Conservation (phyloP, 2,329 filamentous ascomycete species). For the Aureobasidium melanogenum region DNA sequence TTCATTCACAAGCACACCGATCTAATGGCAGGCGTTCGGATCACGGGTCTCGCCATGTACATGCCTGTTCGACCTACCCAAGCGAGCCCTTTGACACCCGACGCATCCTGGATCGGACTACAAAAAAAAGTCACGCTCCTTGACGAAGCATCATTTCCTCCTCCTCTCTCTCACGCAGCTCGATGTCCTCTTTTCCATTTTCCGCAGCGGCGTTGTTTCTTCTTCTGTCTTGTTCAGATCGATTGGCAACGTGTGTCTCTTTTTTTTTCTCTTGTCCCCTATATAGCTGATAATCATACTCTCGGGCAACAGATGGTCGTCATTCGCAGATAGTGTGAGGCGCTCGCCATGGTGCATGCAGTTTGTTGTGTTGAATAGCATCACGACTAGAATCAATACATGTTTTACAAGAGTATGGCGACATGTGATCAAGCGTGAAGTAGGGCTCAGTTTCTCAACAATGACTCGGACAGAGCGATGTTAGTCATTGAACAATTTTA, state of each 20-base stretch:
- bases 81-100: background rate
- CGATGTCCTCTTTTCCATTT: background rate
- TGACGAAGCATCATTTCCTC: slow-evolving; percentile 12
- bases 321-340: background rate
- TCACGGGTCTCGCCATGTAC: slow-evolving; percentile 10
- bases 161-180: background rate
- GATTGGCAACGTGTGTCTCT: background rate
- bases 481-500: too few species aligned
- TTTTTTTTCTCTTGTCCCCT: background rate
- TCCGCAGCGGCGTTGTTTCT: slow-evolving; percentile 1
- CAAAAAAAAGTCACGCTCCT: slow-evolving; percentile 14
- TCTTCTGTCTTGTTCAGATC: background rate
- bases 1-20: background rate
- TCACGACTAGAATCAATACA: background rate
- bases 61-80: slow-evolving; percentile 1
- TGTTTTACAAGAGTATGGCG: background rate
- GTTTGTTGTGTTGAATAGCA: background rate
- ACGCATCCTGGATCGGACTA: background rate
- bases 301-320: slow-evolving; percentile 2
- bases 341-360: background rate
- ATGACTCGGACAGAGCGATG: too few species aligned
- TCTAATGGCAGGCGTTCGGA: slow-evolving; percentile 1
- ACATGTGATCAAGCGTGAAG: background rate
- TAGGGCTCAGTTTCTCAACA: background rate
- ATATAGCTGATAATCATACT: slow-evolving; percentile 11